These are phyloP conservation scores for Pythium sukuiense DNA, from an alignment of 352 stramenopile genomes.

Conservation along the genomic window DNA sequence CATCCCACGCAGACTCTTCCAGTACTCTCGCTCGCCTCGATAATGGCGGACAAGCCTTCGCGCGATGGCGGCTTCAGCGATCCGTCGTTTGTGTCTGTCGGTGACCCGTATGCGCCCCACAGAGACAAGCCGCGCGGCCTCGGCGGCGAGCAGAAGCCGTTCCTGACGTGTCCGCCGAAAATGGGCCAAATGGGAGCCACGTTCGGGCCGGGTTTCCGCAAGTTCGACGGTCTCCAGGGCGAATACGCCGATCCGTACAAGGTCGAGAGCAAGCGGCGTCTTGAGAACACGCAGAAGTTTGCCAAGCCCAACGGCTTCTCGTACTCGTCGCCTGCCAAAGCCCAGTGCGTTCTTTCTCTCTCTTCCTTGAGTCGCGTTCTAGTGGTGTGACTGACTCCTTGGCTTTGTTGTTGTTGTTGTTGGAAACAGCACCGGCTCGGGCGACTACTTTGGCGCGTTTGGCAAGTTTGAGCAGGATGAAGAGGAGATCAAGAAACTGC, in stretches of 20 bases:
- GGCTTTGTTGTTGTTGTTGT: background rate
- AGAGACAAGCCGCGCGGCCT: conserved; percentile 52
- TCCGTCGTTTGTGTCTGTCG: conserved; percentile 60
- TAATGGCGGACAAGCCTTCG: conserved; percentile 42
- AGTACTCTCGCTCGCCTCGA: background rate
- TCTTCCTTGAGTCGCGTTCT: background rate
- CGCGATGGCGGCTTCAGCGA: conserved; percentile 79
- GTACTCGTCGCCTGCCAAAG: conserved; percentile 61
- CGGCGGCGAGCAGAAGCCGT: conserved; percentile 61
- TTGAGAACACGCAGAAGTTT: conserved; percentile 75
- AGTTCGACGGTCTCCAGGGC: conserved; percentile 59
- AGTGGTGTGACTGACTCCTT: background rate
- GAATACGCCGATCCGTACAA: conserved; percentile 77
- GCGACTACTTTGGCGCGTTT: conserved; percentile 78
- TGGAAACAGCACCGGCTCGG: conserved; percentile 44
- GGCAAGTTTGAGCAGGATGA: conserved; percentile 62
- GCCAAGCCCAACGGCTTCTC: conserved; percentile 67
- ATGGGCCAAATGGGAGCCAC: conserved; percentile 57
- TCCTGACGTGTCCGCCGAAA: conserved; percentile 73
- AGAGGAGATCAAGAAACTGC: conserved; percentile 53
- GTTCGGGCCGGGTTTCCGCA: conserved; percentile 60
- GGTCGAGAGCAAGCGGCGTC: conserved; percentile 53
- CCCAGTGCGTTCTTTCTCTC: conserved; percentile 36
- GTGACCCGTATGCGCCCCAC: conserved; percentile 55
- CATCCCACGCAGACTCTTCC: background rate